phyloP scores from a whole-genome alignment of 805 yeast species.

The Metschnikowia gelsemii region DNA sequence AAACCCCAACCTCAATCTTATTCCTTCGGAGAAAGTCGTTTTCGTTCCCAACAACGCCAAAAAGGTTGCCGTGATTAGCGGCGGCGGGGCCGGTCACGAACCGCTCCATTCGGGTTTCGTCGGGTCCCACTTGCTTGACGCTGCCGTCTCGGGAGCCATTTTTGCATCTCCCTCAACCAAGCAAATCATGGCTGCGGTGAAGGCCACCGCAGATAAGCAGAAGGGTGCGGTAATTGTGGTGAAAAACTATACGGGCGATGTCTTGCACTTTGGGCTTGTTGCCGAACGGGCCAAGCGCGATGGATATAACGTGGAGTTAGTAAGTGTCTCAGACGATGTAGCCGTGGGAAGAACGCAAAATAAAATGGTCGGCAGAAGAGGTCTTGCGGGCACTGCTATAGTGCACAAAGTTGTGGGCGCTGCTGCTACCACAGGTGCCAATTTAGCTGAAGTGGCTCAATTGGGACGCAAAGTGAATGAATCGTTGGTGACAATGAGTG shows the following conservation, averaged over 20 bases:
- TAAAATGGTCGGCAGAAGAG: conserved; percentile 91
- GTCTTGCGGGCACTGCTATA: conserved; percentile 85
- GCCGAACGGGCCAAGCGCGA: conserved; percentile 82
- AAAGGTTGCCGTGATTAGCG: conserved; percentile 77
- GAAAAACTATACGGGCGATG: conserved; percentile 93
- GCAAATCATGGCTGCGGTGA: conserved; percentile 73
- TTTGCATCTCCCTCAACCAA: conserved; percentile 95
- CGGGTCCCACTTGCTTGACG: conserved; percentile 78
- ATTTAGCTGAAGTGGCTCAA: conserved; percentile 51
- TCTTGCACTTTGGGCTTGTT: conserved; percentile 87
- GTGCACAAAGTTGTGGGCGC: conserved; percentile 88
- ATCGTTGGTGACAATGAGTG: conserved; percentile 81
- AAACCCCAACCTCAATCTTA: conserved; percentile 54
- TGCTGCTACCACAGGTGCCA: conserved; percentile 45
- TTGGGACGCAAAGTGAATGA: conserved; percentile 62
- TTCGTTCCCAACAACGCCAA: conserved; percentile 40
- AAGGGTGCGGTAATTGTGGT: conserved; percentile 77
- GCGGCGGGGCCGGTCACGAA: conserved; percentile 97
- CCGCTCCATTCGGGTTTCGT: conserved; percentile 92
- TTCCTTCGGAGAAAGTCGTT: conserved; percentile 58
- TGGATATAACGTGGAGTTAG: conserved; percentile 70
- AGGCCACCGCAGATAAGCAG: conserved; percentile 48
- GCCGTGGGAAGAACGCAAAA: conserved; percentile 91
- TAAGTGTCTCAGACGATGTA: conserved; percentile 87
- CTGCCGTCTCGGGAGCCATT: conserved; percentile 87